Evolutionary conservation across 192 early-diverging fungal species (phyloP).

Genomic region (Coemansia sp.): DNA sequence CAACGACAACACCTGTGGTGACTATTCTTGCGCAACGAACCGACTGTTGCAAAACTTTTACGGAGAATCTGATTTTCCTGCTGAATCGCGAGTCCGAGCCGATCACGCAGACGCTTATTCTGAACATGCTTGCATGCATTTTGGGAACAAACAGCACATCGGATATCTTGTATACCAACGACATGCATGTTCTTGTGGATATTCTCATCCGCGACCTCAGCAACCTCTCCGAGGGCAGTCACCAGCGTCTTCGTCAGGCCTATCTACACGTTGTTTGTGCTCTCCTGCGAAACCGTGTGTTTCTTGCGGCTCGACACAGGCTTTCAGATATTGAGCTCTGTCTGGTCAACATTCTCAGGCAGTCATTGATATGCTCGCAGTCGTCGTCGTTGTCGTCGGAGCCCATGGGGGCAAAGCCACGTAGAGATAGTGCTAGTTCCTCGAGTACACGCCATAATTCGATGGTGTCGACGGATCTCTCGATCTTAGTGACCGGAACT

Average conservation of each 20-base stretch:
- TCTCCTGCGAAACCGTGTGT: slow-evolving; percentile 66
- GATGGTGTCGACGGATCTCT: slow-evolving; percentile 15
- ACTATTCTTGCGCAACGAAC: slow-evolving; percentile 37
- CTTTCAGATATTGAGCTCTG: slow-evolving; percentile 54
- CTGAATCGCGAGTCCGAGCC: slow-evolving; percentile 82
- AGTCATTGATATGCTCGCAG: slow-evolving; percentile 47
- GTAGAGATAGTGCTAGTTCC: slow-evolving; percentile 35
- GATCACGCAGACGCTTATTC: slow-evolving; percentile 50
- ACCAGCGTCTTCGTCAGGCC: slow-evolving; percentile 62
- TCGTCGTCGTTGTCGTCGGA: background rate
- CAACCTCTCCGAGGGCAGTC: slow-evolving; percentile 69
- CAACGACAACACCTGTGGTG: slow-evolving; percentile 25
- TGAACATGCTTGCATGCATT: slow-evolving; percentile 72
- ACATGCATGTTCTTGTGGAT: slow-evolving; percentile 84
- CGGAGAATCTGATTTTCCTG: slow-evolving; percentile 89
- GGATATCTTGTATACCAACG: slow-evolving; percentile 91
- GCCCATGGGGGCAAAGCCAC: slow-evolving; percentile 1
- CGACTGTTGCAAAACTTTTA: slow-evolving; percentile 72
- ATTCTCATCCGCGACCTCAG: slow-evolving; percentile 81
- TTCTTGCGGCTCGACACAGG: slow-evolving; percentile 34
- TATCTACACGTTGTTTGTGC: slow-evolving; percentile 69
- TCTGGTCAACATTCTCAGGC: slow-evolving; percentile 43
- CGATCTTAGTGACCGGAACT: background rate
- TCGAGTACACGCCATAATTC: slow-evolving; percentile 44
- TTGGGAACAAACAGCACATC: slow-evolving; percentile 63